Conservation (phyloP, 352 stramenopile species). For the Globisporangium acanthophoron region DNA sequence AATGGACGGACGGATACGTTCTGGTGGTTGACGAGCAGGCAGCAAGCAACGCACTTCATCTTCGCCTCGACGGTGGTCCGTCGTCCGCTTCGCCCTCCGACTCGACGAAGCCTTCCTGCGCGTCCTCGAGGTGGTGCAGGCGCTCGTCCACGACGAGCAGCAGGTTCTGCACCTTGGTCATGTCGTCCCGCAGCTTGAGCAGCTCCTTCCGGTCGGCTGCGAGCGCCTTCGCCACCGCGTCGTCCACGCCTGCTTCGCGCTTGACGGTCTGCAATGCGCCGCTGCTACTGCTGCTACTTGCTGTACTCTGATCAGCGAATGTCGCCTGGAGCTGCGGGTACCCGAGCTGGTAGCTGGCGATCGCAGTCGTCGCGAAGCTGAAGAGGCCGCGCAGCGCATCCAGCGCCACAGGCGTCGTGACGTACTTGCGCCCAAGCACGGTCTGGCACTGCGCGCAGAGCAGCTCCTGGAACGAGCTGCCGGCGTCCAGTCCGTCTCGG, state of each 20-base stretch:
- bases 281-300: slow-evolving; percentile 10
- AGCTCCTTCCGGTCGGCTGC: slow-evolving; percentile 47
- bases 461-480: slow-evolving; percentile 71
- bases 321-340: slow-evolving; percentile 31
- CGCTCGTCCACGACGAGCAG: slow-evolving; percentile 72
- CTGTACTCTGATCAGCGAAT: background rate
- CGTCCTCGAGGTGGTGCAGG: slow-evolving; percentile 51
- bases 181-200: slow-evolving; percentile 50
- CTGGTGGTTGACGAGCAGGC: background rate
- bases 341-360: slow-evolving; percentile 78
- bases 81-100: slow-evolving; percentile 24
- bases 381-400: slow-evolving; percentile 65
- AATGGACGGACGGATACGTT: background rate
- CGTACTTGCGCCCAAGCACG: slow-evolving; percentile 69
- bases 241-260: slow-evolving; percentile 23
- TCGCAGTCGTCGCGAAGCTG: slow-evolving; percentile 66
- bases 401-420: slow-evolving; percentile 56
- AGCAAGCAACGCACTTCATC: background rate
- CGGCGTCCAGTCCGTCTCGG: slow-evolving; percentile 36
- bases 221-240: slow-evolving; percentile 30
- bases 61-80: background rate
- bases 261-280: slow-evolving; percentile 17
- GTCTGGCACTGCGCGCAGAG: slow-evolving; percentile 79
- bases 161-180: slow-evolving; percentile 73
- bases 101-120: slow-evolving; percentile 22